phyloP scores from a whole-genome alignment of 2,329 filamentous ascomycete genomes.

The Cladophialophora carrionii region DNA sequence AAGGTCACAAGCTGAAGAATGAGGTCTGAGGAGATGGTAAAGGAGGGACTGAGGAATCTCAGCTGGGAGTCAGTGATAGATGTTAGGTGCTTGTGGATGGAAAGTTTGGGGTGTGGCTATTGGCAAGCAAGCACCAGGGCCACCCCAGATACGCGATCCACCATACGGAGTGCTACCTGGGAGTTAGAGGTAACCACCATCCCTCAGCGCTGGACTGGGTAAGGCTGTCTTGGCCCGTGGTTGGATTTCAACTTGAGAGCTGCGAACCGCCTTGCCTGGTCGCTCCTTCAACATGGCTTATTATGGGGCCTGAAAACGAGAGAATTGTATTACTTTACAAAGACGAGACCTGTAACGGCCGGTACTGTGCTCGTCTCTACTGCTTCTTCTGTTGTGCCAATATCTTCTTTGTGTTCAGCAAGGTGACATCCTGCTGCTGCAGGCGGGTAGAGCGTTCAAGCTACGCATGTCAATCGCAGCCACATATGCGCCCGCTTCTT shows the following conservation, averaged over 20 bases:
- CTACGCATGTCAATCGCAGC: conserved; percentile 23
- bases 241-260: conserved; percentile 1
- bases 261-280: background rate
- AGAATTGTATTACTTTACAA: background rate
- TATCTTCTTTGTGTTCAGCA: background rate
- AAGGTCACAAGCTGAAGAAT: conserved; percentile 17
- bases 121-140: conserved; percentile 11
- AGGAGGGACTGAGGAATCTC: conserved; percentile 24
- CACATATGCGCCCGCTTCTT: conserved; percentile 8
- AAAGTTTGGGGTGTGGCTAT: conserved; percentile 12
- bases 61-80: conserved; percentile 16
- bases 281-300: background rate
- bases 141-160: conserved; percentile 7
- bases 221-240: conserved; percentile 17
- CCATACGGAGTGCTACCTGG: conserved; percentile 9
- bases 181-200: conserved; percentile 10
- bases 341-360: background rate
- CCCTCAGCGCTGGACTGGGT: background rate
- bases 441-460: conserved; percentile 1
- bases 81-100: conserved; percentile 4
- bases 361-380: background rate
- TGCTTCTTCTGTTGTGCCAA: background rate
- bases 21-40: conserved; percentile 12
- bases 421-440: background rate
- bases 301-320: background rate